Evolutionary conservation across 2,329 filamentous ascomycete species (phyloP), one percentile per base, ranked within the genome.

Genomic region (Aspergillus tanneri): DNA sequence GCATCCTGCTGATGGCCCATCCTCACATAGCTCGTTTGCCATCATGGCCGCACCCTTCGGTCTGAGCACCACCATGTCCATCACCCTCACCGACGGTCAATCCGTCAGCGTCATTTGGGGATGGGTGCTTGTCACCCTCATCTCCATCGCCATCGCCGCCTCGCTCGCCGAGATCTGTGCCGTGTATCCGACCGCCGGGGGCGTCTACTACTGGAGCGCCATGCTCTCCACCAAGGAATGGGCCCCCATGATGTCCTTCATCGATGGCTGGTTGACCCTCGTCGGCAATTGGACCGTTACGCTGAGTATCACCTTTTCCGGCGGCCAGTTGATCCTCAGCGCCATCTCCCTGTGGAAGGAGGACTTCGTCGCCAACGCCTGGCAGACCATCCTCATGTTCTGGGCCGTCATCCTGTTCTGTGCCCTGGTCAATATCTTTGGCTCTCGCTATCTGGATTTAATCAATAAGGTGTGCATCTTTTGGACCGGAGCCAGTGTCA

Each of bases 21-120:
- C 37, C 37, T 18, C 25, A 24, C 54, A 52, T 54, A 75, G 73
- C 54, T 86, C 83, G 36, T 88, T 88, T 62, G 85, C 85, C 43
- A 88, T 89, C 66, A 88, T 88, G 83, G 85, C 85, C 9, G 83
- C 84, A 9, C 83, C 83, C 1, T 86, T 84, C 56, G 85, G 85
- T 27, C 73, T 87, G 28, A 81, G 77, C 23, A 87, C 85, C 12
- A 88, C 85, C 1, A 73, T 88, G 53, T 83, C 81, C 68, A 85
- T 87, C 63, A 83, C 82, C 18, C 74, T 88, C 22, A 79, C 79
- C 14, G 83, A 88, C 65, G 86, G 86, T 18, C 82, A 86, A 64
- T 77, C 77, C 35, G 85, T 88, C 12, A 86, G 83, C 19, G 77
- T 88, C 32, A 71, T 88, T 55, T 88, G 82, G 77, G 86, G 86